Evolutionary conservation across 768 basidiomycete species (phyloP), one percentile per base, ranked within the genome.

Genomic region (Termitomyces sp.): DNA sequence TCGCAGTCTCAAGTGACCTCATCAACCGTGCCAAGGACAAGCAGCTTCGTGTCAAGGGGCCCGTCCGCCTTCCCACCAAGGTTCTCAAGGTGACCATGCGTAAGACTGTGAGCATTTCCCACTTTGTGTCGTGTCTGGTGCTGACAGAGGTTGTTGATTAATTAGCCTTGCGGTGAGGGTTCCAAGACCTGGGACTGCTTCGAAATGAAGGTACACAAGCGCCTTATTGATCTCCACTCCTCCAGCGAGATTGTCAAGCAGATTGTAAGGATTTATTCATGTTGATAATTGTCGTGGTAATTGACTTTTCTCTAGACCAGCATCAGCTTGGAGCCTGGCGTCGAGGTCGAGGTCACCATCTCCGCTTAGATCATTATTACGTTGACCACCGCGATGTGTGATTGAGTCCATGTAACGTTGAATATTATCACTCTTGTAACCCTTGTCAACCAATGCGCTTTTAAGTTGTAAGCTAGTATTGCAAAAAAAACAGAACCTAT

Each of bases 181-280:
- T 98, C 97, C 67, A 99, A 99, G 88, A 99, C 97, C 72, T 99
- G 97, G 97, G 97, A 99, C 78, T 87, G 92, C 68, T 98, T 94
- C 78, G 96, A 99, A 79, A 88, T 99, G 79, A 95, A 95, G 82
- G 82, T 99, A 61, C 96, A 99, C 88, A 99, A 99, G 81, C 92
- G 97, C 69, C 83, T 99, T 73, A 98, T 99, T 70, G 97, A 99
- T 81, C 81, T 99, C 66, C 93, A 96, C 82, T 95, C 97, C 53
- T 96, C 95, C 62, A 92, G 92, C 73, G 97, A 98, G 79, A 90
- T 98, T 65, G 97, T 99, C 80, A 99, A 98, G 85, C 96, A 98
- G 78, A 99, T 99, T 70, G 96, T 98, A 66, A 70, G 93, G 80
- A 48, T 18, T n/a, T 28, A 18, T 16, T 16, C 42, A 42, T 54